phyloP scores from a whole-genome alignment of 2,329 filamentous ascomycete genomes.

The Fusarium anthophilum region DNA sequence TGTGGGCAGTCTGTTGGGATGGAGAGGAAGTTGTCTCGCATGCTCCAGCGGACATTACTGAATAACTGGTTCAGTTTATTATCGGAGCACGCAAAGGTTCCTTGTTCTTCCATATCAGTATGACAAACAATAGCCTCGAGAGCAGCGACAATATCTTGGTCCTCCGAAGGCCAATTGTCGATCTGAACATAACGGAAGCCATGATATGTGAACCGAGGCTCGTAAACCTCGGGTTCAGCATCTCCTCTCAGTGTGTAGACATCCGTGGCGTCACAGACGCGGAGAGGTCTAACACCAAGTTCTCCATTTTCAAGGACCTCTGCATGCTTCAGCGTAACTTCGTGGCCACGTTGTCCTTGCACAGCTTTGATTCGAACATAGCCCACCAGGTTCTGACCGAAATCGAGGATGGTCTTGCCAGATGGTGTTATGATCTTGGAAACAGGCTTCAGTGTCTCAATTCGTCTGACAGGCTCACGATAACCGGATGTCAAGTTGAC shows the following conservation, averaged over 20 bases:
- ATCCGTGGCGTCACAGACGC: constrained; percentile 59
- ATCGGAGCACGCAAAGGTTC: constrained; percentile 63
- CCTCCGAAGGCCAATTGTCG: constrained; percentile 52
- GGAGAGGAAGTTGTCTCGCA: constrained; percentile 67
- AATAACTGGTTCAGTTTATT: constrained; percentile 62
- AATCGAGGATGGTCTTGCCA: constrained; percentile 59
- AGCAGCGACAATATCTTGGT: constrained; percentile 12
- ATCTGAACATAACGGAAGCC: constrained; percentile 64
- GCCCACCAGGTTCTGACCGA: constrained; percentile 68
- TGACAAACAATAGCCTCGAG: constrained; percentile 54
- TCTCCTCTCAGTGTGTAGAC: constrained; percentile 50
- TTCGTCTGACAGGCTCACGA: constrained; percentile 55
- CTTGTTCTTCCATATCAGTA: constrained; percentile 62
- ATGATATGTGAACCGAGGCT: constrained; percentile 62
- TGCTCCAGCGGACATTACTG: constrained; percentile 64
- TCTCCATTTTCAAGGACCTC: constrained; percentile 64
- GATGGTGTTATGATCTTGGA: constrained; percentile 48
- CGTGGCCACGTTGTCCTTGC: constrained; percentile 49
- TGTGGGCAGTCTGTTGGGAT: constrained; percentile 68
- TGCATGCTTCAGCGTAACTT: constrained; percentile 59
- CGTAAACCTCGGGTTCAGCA: constrained; percentile 42
- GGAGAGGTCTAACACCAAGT: constrained; percentile 52
- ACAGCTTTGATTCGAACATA: constrained; percentile 52
- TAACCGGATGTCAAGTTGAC: constrained; percentile 51
- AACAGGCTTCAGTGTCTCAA: constrained; percentile 43